Conservation (phyloP, 495 filamentous ascomycete genomes). For the Ramalina intermedia region DNA sequence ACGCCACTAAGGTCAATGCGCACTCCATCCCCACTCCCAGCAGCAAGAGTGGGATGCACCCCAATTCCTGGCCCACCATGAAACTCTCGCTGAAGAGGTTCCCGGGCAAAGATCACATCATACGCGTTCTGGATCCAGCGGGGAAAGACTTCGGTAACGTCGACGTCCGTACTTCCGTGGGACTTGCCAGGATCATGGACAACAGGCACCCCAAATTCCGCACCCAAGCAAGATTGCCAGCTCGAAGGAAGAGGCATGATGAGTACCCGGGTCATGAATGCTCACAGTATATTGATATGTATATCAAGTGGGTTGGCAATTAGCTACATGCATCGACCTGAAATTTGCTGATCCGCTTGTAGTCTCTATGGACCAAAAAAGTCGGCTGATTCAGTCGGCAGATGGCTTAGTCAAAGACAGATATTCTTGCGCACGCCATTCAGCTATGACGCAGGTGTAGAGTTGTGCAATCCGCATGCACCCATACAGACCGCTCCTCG, state of each 20-base stretch:
- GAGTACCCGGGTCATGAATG: slow-evolving; percentile 43
- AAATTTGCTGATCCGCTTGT: neutral
- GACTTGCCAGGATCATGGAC: slow-evolving; percentile 58
- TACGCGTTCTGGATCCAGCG: slow-evolving; percentile 57
- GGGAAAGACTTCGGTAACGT: slow-evolving; percentile 58
- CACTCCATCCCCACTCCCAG: slow-evolving; percentile 51
- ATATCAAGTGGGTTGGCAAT: slow-evolving; percentile 33
- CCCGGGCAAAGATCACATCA: slow-evolving; percentile 38
- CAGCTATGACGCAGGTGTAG: slow-evolving; percentile 47
- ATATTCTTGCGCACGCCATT: slow-evolving; percentile 50
- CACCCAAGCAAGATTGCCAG: slow-evolving; percentile 49
- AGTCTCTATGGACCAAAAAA: slow-evolving; percentile 62
- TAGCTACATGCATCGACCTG: neutral
- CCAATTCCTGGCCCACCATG: slow-evolving; percentile 51
- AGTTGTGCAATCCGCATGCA: slow-evolving; percentile 55
- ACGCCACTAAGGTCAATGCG: slow-evolving; percentile 53
- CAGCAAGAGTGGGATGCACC: slow-evolving; percentile 31
- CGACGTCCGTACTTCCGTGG: slow-evolving; percentile 51
- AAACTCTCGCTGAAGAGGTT: slow-evolving; percentile 50
- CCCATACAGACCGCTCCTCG: slow-evolving; percentile 21
- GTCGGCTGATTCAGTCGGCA: slow-evolving; percentile 46
- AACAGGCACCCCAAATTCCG: slow-evolving; percentile 41
- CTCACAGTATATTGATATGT: slow-evolving; percentile 39
- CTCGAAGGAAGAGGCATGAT: slow-evolving; percentile 37
- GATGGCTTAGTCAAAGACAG: slow-evolving; percentile 45